Base-by-base conservation (phyloP, 2,329 filamentous ascomycete genomes). In the Talaromyces sp. region DNA sequence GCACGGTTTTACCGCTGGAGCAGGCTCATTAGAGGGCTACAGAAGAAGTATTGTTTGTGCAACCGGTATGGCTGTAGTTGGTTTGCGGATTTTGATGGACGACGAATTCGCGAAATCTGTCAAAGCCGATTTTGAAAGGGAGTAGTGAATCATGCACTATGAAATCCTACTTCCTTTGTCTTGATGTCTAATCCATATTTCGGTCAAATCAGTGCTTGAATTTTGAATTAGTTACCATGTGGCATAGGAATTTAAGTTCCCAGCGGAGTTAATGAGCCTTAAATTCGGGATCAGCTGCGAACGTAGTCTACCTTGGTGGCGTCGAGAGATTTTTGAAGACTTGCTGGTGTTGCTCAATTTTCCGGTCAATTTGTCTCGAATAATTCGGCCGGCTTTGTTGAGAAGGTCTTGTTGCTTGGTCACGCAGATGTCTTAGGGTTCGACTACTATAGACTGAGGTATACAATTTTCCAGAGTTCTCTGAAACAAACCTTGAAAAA, bases 1-100 rank as follows among this genome's bases (percentile, higher is more conserved):
- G 25, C 69, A 70, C 19, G 62, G 67, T 10, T 80, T 80, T 62
- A 71, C 77, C 1, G 69, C 68, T 0, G 75, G 72, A 1, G 77
- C 78, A 3, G 71, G 70, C 1, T 75, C 73, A 2, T 51, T 61
- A 5, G 59, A 60, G 36, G 59, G 48, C 2, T 58, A 60, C 52
- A 39, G 43, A 40, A 40, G 54, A 41, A 54, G 54, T 13, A 48
- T 60, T 9, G 21, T 57, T 10, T 57, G 54, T 19, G 59, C 48
- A 13, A 60, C 50, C 33, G 59, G 59, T 7, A 60, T 60, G 59
- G 48, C 59, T 5, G 43, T 46, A 11, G 59, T 60, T 15, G 59
- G 54, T 33, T 52, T 45, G 21, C 54, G 55, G 19, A 51, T 60
- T 15, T 35, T 60, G 59, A 48, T 25, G 17, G 55, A 60, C 8